These are phyloP conservation scores for Ceratocystis colombiana DNA, from an alignment of 2,329 filamentous ascomycete species.

Conservation along the genomic window DNA sequence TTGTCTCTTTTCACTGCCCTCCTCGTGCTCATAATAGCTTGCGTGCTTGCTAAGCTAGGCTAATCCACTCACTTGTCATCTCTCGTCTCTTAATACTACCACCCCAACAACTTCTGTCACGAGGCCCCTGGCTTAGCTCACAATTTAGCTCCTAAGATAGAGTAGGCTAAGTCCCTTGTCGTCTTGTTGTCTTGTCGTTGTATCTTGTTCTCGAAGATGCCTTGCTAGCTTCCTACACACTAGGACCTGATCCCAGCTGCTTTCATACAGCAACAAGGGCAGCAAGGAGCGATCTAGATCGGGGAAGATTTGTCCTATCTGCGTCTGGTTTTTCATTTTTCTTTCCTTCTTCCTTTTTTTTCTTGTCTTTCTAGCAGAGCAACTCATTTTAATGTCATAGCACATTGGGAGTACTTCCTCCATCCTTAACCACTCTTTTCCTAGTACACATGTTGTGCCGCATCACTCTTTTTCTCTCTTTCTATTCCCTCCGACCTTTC, in stretches of 20 bases:
- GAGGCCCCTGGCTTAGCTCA: neutral
- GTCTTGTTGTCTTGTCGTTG: neutral
- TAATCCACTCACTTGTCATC: constrained; percentile 4
- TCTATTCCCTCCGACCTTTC: neutral
- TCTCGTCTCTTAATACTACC: neutral
- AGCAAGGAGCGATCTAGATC: constrained; percentile 10
- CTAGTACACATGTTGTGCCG: neutral
- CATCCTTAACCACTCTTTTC: neutral
- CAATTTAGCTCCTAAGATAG: constrained; percentile 4
- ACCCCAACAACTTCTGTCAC: constrained; percentile 3
- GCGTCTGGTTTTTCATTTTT: neutral
- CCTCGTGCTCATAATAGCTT: neutral
- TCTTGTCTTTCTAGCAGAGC: neutral
- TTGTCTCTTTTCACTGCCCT: neutral
- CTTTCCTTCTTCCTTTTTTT: neutral
- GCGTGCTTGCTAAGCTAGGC: neutral
- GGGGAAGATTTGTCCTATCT: neutral
- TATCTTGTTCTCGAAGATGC: constrained; percentile 15
- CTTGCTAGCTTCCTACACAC: constrained; percentile 1
- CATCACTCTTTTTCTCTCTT: neutral
- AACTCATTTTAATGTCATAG: constrained; percentile 13
- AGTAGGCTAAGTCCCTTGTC: neutral
- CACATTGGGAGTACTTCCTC: neutral
- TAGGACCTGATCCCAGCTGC: neutral
- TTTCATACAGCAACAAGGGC: neutral